Percentiles rank a stretch among this genome's conserved stretches.
These are phyloP conservation scores for Aciculosporium take DNA, from an alignment of 2,329 filamentous ascomycete species.

Conservation along the genomic window DNA sequence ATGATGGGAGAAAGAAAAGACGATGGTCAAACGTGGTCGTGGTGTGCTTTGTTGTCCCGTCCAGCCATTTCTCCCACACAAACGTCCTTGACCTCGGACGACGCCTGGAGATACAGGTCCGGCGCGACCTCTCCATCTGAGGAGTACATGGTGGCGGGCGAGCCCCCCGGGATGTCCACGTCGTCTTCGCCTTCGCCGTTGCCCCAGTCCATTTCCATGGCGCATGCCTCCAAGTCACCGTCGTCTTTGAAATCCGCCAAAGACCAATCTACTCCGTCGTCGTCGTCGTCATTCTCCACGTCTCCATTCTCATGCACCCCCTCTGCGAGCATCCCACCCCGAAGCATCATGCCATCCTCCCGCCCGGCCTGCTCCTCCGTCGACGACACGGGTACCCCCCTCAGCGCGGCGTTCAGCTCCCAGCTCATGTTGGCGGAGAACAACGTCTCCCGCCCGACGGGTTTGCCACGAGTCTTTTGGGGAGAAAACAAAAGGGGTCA, in stretches of 20 bases:
- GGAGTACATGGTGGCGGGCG: background rate
- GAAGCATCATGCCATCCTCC: too few species aligned
- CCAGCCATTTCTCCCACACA: background rate
- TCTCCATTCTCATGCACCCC: background rate
- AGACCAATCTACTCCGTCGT: background rate
- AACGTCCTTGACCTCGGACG: background rate
- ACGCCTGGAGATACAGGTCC: background rate
- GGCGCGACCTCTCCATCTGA: background rate
- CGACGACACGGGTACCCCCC: slow-evolving; percentile 8
- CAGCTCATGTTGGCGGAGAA: slow-evolving; percentile 20
- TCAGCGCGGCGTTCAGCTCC: slow-evolving; percentile 19
- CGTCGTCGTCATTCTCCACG: background rate
- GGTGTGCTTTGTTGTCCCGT: background rate
- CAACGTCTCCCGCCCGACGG: slow-evolving; percentile 21
- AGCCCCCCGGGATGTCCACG: background rate
- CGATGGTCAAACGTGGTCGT: background rate
- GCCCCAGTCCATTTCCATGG: background rate
- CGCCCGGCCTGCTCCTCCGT: background rate
- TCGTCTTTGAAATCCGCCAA: background rate
- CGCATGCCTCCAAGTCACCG: background rate
- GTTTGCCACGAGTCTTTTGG: slow-evolving; percentile 21
- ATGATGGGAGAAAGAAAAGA: background rate
- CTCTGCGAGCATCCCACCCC: background rate
- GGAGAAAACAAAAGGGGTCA: background rate
- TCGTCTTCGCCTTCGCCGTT: background rate